Evolutionary conservation across 768 basidiomycete species (phyloP).

Genomic region (Pisolithus sp.): DNA sequence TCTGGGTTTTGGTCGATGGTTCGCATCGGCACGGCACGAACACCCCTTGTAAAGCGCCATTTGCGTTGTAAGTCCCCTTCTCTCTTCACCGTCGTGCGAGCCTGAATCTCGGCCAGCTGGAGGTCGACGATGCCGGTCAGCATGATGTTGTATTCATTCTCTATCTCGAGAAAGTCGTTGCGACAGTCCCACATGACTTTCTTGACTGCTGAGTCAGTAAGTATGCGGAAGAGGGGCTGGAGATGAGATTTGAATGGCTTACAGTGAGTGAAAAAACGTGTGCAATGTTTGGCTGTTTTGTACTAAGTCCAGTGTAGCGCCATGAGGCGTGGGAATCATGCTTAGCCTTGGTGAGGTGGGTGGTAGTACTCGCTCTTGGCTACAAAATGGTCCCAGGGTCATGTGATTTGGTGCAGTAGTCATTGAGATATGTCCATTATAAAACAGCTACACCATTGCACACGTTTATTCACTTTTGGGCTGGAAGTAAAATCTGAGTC

Average conservation of each 20-base stretch:
- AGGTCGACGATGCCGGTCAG: slow-evolving; percentile 34
- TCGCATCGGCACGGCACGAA: slow-evolving; percentile 18
- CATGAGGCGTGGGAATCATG: no score
- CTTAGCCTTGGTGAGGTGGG: no score
- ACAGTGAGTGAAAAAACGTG: no score
- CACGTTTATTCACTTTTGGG: no score
- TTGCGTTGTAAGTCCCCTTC: slow-evolving; percentile 24
- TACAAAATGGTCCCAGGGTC: no score
- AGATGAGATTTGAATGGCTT: slow-evolving; percentile 12
- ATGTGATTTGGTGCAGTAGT: no score
- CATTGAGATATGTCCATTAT: no score
- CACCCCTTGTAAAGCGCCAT: slow-evolving; percentile 18
- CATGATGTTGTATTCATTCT: slow-evolving; percentile 18
- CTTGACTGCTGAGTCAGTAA: slow-evolving; percentile 22
- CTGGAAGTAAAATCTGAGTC: no score
- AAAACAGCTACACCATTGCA: no score
- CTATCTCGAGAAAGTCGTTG: slow-evolving; percentile 34
- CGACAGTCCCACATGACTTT: slow-evolving; percentile 41
- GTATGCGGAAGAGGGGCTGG: slow-evolving; percentile 20
- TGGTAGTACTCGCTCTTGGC: no score
- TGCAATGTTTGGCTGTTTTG: no score
- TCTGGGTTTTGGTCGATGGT: slow-evolving; percentile 19
- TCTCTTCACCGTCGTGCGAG: slow-evolving; percentile 18
- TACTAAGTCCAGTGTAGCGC: no score
- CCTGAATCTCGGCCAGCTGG: slow-evolving; percentile 34